phyloP scores from a whole-genome alignment of 2,329 filamentous ascomycete species.

The Hirsutella rhossiliensis region DNA sequence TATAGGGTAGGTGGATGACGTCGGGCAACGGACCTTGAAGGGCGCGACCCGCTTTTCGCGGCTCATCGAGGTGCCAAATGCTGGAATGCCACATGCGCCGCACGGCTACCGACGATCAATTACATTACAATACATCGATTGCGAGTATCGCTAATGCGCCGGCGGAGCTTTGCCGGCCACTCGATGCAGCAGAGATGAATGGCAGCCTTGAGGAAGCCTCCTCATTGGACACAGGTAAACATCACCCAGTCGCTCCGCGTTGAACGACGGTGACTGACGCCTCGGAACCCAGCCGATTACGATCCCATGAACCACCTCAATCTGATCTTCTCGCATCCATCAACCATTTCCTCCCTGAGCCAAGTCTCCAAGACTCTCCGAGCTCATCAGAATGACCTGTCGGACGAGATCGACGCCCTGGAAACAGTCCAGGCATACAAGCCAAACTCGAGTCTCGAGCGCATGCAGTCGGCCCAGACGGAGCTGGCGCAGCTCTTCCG shows the following conservation, averaged over 20 bases:
- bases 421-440: slow-evolving; percentile 71
- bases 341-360: slow-evolving; percentile 65
- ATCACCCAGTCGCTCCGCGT: not conserved
- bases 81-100: not conserved
- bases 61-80: not conserved
- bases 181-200: not conserved
- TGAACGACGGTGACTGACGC: not conserved
- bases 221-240: slow-evolving; percentile 33
- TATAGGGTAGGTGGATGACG: not conserved
- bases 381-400: slow-evolving; percentile 70
- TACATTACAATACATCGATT: too few species aligned
- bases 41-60: not conserved
- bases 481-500: slow-evolving; percentile 84
- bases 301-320: slow-evolving; percentile 91
- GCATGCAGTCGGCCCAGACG: slow-evolving; percentile 81
- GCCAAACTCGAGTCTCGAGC: slow-evolving; percentile 75
- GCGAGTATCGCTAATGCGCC: too few species aligned
- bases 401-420: slow-evolving; percentile 61
- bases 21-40: not conserved
- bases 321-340: slow-evolving; percentile 81
- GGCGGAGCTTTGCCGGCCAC: too few species aligned
- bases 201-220: slow-evolving; percentile 17
- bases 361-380: slow-evolving; percentile 63
- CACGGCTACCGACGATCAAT: not conserved
- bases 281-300: slow-evolving; percentile 51